Conservation (phyloP, 192 early-diverging fungal species). For the Rhizoclosmatium globosum region DNA sequence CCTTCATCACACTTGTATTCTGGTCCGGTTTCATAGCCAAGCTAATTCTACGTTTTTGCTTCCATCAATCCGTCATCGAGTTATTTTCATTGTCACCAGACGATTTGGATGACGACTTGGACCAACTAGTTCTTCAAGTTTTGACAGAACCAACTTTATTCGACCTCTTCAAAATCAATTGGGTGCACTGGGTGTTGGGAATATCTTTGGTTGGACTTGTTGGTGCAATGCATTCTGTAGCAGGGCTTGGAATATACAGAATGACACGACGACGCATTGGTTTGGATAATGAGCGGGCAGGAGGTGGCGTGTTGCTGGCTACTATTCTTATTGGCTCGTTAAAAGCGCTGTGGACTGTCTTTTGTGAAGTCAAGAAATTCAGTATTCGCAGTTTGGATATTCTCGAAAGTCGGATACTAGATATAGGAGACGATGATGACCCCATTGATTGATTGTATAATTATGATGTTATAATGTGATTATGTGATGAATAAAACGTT, state of each 20-base stretch:
- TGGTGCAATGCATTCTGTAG: constrained; percentile 13
- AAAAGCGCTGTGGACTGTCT: constrained; percentile 15
- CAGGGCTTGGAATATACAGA: background rate
- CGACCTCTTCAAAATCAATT: constrained; percentile 9
- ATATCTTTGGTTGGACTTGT: constrained; percentile 22
- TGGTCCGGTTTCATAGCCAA: constrained; percentile 28
- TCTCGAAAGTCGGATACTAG: constrained; percentile 29
- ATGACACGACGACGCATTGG: background rate
- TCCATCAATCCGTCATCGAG: background rate
- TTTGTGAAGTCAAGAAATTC: no score
- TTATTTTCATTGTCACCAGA: background rate
- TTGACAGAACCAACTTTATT: constrained; percentile 4
- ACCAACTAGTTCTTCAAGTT: background rate
- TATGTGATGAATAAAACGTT: no score
- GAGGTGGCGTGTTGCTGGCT: background rate
- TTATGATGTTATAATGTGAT: no score
- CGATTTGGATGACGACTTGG: constrained; percentile 23
- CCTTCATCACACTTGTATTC: constrained; percentile 10
- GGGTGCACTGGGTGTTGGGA: constrained; percentile 24
- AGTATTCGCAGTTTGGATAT: constrained; percentile 21
- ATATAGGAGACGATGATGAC: constrained; percentile 15
- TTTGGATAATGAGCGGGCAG: background rate
- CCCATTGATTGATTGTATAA: no score
- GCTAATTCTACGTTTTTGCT: constrained; percentile 16
- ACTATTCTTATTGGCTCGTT: constrained; percentile 16